Base-by-base conservation (phyloP, 1,284 basidiomycete species). In the Kalmanozyma brasiliensis region DNA sequence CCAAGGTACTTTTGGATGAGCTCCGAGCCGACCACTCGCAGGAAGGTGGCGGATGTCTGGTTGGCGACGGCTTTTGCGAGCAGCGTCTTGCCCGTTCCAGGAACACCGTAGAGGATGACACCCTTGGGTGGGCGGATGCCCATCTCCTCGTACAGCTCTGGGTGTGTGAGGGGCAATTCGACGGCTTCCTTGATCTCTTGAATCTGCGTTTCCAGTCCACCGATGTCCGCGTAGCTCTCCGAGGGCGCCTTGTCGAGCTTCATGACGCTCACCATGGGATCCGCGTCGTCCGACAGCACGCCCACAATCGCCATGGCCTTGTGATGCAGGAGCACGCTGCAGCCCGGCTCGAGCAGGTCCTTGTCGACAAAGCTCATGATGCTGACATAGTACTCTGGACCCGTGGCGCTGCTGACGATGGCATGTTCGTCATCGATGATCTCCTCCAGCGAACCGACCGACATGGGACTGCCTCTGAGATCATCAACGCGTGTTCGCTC, bases 351-450 rank as follows among this genome's bases (percentile, higher is more conserved):
- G 49, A 99, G 86, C 46, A 95, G 84, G 82, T 99, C 95, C 85
- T 98, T 98, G 89, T 99, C 95, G 74, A 99, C 95, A 81, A 96
- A 96, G 68, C 90, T 93, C 91, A 98, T 93, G 83, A 98, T 98
- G 40, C 93, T 91, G 72, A 99, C 96, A 82, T 99, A 99, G 84
- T 91, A 94, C 83, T 98, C 96, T 29, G 95, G 94, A 2, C 96
- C 95, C 35, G 92, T 93, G 17, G 93, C 89, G 10, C 92, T 92
- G 83, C 92, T 94, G 78, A 99, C 91, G 83, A 99, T 98, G 19
- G 96, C 95, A 83, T 98, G 96, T 86, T 99, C 96, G 85, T 99
- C 96, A 86, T 98, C 96, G 80, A 99, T 96, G 77, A 99, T 98
- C 84, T 99, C 96, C 84, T 98, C 96, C 76, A 99, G 86, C 0